These are phyloP conservation scores for Pneumocystis canis DNA, from an alignment of 1,139 yeast species.

Conservation along the genomic window DNA sequence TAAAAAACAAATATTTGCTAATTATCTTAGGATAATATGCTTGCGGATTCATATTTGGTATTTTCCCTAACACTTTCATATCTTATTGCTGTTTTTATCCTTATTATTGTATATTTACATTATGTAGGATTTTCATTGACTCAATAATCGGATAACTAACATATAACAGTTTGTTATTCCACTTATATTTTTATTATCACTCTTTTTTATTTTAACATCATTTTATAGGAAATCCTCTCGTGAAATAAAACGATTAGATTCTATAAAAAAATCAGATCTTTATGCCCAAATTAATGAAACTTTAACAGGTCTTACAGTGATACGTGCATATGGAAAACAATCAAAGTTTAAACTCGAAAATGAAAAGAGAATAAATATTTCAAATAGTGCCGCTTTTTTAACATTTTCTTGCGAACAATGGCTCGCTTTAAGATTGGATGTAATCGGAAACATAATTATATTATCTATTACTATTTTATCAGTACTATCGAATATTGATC, in stretches of 20 bases:
- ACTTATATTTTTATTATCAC: background rate
- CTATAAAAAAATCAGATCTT: slow-evolving; percentile 84
- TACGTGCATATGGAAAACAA: slow-evolving; percentile 74
- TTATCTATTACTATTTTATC: slow-evolving; percentile 44
- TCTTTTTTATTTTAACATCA: slow-evolving; percentile 19
- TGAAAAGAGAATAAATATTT: slow-evolving; percentile 46
- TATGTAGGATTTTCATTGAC: background rate
- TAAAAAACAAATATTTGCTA: slow-evolving; percentile 34
- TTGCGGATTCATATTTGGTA: slow-evolving; percentile 63
- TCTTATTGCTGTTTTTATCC: slow-evolving; percentile 36
- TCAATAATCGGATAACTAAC: background rate
- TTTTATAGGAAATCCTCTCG: slow-evolving; percentile 61
- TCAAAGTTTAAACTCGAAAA: slow-evolving; percentile 50
- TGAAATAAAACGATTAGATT: slow-evolving; percentile 86
- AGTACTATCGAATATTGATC: slow-evolving; percentile 37
- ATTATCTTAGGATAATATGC: slow-evolving; percentile 51
- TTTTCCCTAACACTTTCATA: slow-evolving; percentile 77
- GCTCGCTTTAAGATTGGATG: slow-evolving; percentile 55
- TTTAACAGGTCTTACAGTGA: slow-evolving; percentile 73
- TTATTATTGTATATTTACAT: background rate
- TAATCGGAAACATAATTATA: slow-evolving; percentile 51
- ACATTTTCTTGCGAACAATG: slow-evolving; percentile 51
- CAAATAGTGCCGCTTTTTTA: slow-evolving; percentile 44
- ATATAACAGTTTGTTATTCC: background rate
- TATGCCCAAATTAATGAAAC: slow-evolving; percentile 96